These are phyloP conservation scores for Pachysolen tannophilus DNA, from an alignment of 805 yeast species.

Conservation along the genomic window DNA sequence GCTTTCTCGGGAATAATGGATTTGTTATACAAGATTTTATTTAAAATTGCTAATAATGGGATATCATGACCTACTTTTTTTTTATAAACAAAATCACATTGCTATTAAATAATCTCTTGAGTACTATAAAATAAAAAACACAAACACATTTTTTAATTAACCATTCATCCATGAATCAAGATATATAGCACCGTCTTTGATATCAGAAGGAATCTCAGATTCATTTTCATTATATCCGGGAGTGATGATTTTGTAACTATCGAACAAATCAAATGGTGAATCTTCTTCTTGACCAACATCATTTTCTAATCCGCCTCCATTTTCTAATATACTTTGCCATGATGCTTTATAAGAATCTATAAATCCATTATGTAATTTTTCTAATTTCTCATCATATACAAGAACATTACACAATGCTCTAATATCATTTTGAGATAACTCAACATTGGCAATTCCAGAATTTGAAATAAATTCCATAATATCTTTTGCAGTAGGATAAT, in stretches of 20 bases:
- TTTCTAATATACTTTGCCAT: conserved; percentile 71
- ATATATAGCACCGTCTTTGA: background rate
- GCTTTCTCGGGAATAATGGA: too few relatives aligned
- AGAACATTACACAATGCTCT: conserved; percentile 82
- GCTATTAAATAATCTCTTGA: too few relatives aligned
- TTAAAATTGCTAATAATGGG: too few relatives aligned
- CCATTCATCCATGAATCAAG: conserved; percentile 6
- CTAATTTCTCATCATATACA: conserved; percentile 79
- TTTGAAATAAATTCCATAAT: conserved; percentile 67
- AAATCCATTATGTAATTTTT: conserved; percentile 46
- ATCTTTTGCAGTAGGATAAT: conserved; percentile 63
- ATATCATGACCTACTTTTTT: too few relatives aligned
- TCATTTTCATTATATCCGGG: conserved; percentile 2
- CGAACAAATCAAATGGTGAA: conserved; percentile 21
- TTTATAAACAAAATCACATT: background rate
- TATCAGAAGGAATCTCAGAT: too few relatives aligned
- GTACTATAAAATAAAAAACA: background rate
- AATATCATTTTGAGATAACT: conserved; percentile 65
- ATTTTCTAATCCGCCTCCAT: conserved; percentile 41
- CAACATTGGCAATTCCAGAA: conserved; percentile 75
- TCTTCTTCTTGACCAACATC: conserved; percentile 20
- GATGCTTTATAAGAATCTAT: conserved; percentile 66
- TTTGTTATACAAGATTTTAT: too few relatives aligned
- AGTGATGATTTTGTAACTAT: conserved; percentile 22
- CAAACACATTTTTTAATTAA: background rate